These are phyloP conservation scores for Aspergillus uvarum DNA, from an alignment of 2,329 filamentous ascomycete genomes.

Conservation along the genomic window DNA sequence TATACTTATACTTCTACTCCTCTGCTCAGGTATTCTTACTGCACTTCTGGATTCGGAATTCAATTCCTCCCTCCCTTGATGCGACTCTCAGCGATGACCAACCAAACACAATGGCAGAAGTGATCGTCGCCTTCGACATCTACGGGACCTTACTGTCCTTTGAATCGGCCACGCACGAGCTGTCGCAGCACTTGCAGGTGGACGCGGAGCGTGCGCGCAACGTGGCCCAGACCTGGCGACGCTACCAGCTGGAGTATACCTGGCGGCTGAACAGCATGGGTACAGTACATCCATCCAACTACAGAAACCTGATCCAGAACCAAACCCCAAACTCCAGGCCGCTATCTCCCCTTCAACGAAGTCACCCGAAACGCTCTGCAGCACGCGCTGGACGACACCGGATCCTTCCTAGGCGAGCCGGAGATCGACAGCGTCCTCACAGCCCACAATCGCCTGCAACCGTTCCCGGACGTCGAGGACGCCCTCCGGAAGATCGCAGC, in stretches of 20 bases:
- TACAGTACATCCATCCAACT: conserved; percentile 33
- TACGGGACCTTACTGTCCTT: conserved; percentile 75
- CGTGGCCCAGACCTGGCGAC: conserved; percentile 63
- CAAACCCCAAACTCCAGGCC: conserved; percentile 42
- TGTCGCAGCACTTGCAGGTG: conserved; percentile 54
- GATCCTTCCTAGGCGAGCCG: conserved; percentile 45
- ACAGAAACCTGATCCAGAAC: too few species aligned
- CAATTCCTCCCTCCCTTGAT: background rate
- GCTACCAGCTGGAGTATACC: conserved; percentile 74
- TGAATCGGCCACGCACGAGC: conserved; percentile 62
- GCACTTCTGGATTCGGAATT: background rate
- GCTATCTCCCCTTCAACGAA: conserved; percentile 62
- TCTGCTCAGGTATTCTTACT: too few species aligned
- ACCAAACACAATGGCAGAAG: conserved; percentile 25
- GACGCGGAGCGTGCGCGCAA: conserved; percentile 57
- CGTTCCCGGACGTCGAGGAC: conserved; percentile 63
- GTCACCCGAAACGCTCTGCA: conserved; percentile 62
- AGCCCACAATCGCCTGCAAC: conserved; percentile 63
- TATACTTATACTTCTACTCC: too few species aligned
- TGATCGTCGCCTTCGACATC: conserved; percentile 68
- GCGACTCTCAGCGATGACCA: background rate
- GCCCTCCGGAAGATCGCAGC: conserved; percentile 52
- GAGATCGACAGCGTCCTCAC: conserved; percentile 57
- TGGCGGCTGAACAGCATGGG: conserved; percentile 76
- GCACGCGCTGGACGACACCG: conserved; percentile 63